Conservation (phyloP, 345 rosid genomes). For the Brassica incana region DNA sequence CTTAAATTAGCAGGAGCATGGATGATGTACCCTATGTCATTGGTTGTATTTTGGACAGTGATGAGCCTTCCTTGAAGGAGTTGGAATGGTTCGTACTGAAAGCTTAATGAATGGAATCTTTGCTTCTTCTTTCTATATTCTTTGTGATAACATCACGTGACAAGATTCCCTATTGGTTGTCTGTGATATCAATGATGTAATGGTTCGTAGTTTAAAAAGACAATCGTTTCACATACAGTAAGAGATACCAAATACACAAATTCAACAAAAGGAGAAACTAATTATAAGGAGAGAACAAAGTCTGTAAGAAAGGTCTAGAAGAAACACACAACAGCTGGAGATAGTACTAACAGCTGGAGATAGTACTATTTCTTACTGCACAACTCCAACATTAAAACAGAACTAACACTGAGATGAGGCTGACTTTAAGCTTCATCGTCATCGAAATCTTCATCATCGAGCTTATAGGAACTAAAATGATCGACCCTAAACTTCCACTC, state of each 20-base stretch:
- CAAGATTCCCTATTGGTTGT: slow-evolving; percentile 11
- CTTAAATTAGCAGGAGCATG: slow-evolving; percentile 18
- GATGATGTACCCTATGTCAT: slow-evolving; percentile 26
- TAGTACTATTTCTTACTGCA: slow-evolving; percentile 8
- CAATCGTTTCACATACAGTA: background rate
- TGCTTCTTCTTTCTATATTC: background rate
- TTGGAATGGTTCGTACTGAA: background rate
- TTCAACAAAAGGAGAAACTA: background rate
- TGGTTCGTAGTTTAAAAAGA: background rate
- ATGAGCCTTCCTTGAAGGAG: slow-evolving; percentile 12
- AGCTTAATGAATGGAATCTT: slow-evolving; percentile 6
- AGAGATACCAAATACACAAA: slow-evolving; percentile 11
- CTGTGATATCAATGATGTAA: background rate
- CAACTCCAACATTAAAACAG: slow-evolving; percentile 16
- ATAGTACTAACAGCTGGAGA: too few relatives aligned
- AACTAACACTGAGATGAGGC: slow-evolving; percentile 6
- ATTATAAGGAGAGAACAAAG: background rate
- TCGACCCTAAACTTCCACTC: slow-evolving; percentile 91
- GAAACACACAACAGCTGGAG: slow-evolving; percentile 25
- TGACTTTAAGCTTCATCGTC: slow-evolving; percentile 24
- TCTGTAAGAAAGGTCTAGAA: background rate
- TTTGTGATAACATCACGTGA: background rate
- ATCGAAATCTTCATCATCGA: slow-evolving; percentile 57
- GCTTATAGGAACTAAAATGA: slow-evolving; percentile 78
- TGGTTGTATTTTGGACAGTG: slow-evolving; percentile 24